Evolutionary conservation across 208 protist genomes (phyloP).

Genomic region (Trypanosoma platydactyli): DNA sequence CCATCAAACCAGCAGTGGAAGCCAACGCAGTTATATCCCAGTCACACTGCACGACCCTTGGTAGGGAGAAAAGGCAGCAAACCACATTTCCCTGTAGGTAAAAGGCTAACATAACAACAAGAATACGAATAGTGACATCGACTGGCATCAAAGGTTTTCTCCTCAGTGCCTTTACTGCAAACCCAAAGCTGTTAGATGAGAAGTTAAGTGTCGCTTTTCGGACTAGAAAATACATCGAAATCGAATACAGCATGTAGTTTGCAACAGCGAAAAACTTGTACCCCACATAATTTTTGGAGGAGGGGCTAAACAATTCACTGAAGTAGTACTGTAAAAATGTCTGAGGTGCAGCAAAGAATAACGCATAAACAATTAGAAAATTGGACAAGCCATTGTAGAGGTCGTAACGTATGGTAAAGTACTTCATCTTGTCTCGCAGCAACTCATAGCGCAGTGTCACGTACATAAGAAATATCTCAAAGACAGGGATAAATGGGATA

Average conservation of each 20-base stretch:
- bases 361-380: constrained; percentile 57
- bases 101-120: constrained; percentile 19
- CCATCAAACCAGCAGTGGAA: not conserved
- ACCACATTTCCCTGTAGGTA: constrained; percentile 25
- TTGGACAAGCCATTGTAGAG: constrained; percentile 68
- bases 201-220: constrained; percentile 54
- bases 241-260: constrained; percentile 39
- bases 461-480: constrained; percentile 70
- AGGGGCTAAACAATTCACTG: constrained; percentile 7
- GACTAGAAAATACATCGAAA: constrained; percentile 60
- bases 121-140: constrained; percentile 25
- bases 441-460: constrained; percentile 66
- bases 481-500: constrained; percentile 71
- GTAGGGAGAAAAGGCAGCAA: constrained; percentile 6
- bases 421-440: constrained; percentile 38
- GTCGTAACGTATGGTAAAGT: constrained; percentile 84
- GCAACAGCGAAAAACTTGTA: constrained; percentile 50
- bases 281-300: constrained; percentile 21
- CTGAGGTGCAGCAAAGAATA: constrained; percentile 70
- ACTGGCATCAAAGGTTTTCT: constrained; percentile 2
- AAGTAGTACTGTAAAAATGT: constrained; percentile 75
- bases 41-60: not conserved
- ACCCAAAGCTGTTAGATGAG: constrained; percentile 73
- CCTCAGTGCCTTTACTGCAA: constrained; percentile 38
- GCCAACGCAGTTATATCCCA: constrained; percentile 7